phyloP scores from a whole-genome alignment of 805 yeast genomes.

The Clavispora vitiphila region DNA sequence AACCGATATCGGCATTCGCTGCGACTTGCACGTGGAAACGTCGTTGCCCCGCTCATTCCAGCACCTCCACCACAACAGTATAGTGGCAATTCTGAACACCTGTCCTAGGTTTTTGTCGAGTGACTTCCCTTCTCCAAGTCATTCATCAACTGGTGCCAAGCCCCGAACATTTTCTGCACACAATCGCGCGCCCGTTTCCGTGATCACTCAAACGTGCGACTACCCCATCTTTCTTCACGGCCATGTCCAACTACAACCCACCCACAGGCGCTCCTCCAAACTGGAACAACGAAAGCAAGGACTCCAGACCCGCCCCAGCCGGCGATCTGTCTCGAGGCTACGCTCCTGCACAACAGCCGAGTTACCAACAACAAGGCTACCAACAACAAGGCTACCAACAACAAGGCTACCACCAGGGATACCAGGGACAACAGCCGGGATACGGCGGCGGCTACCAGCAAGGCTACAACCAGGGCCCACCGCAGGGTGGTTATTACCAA shows the following conservation, averaged over 20 bases:
- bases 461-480: constrained; percentile 21
- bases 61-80: too few species aligned
- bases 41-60: too few species aligned
- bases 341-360: constrained; percentile 13
- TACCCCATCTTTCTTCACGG: neutral
- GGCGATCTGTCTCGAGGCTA: constrained; percentile 18
- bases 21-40: too few species aligned
- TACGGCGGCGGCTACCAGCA: constrained; percentile 12
- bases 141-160: neutral
- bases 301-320: constrained; percentile 11
- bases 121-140: too few species aligned
- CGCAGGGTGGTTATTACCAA: constrained; percentile 30
- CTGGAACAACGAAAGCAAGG: constrained; percentile 17
- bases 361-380: constrained; percentile 13
- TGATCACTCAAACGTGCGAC: neutral
- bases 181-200: neutral
- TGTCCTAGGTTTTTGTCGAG: too few species aligned
- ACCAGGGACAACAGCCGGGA: constrained; percentile 11
- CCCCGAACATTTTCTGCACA: neutral
- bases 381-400: constrained; percentile 13
- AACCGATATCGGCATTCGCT: too few species aligned
- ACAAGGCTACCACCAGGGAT: constrained; percentile 17
- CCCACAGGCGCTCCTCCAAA: constrained; percentile 27
- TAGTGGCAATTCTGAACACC: too few species aligned
- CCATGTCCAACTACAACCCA: constrained; percentile 18